These are phyloP conservation scores for Dictyostelium brefeldianum DNA, from an alignment of 78 protist species.

Conservation along the genomic window DNA sequence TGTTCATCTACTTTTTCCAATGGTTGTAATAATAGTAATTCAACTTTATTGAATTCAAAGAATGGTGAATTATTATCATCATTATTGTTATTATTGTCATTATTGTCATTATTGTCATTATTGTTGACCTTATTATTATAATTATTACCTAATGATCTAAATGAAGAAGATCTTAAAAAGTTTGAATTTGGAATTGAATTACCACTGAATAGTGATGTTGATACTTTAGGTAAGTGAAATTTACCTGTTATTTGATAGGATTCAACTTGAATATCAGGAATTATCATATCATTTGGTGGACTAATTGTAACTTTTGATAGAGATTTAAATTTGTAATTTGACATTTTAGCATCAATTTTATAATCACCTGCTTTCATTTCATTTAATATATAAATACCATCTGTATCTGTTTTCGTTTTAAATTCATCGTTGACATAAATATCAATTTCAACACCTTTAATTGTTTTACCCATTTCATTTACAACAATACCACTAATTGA, in stretches of 20 bases:
- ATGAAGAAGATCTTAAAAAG: not conserved
- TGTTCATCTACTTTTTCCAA: not conserved
- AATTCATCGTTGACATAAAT: slow-evolving; percentile 34
- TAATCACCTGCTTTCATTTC: slow-evolving; percentile 24
- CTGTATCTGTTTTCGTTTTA: not conserved
- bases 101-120: not conserved
- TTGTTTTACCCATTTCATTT: not conserved
- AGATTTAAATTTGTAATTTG: not conserved
- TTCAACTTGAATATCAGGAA: not conserved
- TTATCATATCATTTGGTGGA: not conserved
- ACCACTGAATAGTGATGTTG: not conserved
- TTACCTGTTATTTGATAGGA: not conserved
- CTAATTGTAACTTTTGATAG: not conserved
- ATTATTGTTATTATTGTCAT: no score
- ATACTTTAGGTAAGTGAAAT: not conserved
- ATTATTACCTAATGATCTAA: not conserved
- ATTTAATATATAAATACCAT: slow-evolving; percentile 32
- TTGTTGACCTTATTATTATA: not conserved
- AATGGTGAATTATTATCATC: not conserved
- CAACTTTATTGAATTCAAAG: not conserved
- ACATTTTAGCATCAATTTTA: slow-evolving; percentile 34
- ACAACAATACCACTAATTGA: slow-evolving; percentile 32
- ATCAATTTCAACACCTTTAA: not conserved
- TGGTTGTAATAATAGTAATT: not conserved
- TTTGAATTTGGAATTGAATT: not conserved